Evolutionary conservation across 176 grass and related monocot genomes (phyloP).

Genomic region (Aegilops speltoides): DNA sequence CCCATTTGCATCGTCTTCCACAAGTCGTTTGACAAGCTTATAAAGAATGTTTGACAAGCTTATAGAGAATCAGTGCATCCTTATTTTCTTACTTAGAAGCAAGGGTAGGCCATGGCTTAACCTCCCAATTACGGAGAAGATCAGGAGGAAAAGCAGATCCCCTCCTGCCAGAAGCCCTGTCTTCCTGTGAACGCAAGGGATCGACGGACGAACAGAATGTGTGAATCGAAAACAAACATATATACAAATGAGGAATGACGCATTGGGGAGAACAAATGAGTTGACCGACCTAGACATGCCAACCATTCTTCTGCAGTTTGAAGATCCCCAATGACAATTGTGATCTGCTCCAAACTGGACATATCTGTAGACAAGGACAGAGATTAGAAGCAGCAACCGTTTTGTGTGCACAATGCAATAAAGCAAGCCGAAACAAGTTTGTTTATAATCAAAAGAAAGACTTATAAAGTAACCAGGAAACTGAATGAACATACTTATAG

Average conservation of each 20-base stretch:
- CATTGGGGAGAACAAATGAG: constrained; percentile 17
- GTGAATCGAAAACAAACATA: too few species aligned
- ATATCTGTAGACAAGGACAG: constrained; percentile 60
- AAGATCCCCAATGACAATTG: constrained; percentile 90
- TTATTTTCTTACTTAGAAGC: too few species aligned
- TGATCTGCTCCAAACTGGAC: constrained; percentile 89
- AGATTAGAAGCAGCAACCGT: constrained; percentile 28
- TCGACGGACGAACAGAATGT: too few species aligned
- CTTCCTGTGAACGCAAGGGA: too few species aligned
- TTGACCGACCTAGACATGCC: constrained; percentile 31
- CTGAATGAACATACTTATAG: constrained; percentile 49
- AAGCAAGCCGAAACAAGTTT: background rate
- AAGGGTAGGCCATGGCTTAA: too few species aligned
- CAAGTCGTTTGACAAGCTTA: too few species aligned
- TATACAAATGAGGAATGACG: too few species aligned
- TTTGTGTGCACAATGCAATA: constrained; percentile 21
- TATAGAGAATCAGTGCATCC: too few species aligned
- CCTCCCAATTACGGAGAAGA: too few species aligned
- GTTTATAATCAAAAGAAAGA: background rate
- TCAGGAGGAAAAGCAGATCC: too few species aligned
- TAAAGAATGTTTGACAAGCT: too few species aligned
- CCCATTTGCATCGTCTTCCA: too few species aligned
- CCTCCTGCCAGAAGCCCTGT: background rate
- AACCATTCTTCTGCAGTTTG: constrained; percentile 73
- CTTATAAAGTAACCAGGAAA: background rate